phyloP scores from a whole-genome alignment of 2,329 filamentous ascomycete genomes.

The Pseudopithomyces maydicus region DNA sequence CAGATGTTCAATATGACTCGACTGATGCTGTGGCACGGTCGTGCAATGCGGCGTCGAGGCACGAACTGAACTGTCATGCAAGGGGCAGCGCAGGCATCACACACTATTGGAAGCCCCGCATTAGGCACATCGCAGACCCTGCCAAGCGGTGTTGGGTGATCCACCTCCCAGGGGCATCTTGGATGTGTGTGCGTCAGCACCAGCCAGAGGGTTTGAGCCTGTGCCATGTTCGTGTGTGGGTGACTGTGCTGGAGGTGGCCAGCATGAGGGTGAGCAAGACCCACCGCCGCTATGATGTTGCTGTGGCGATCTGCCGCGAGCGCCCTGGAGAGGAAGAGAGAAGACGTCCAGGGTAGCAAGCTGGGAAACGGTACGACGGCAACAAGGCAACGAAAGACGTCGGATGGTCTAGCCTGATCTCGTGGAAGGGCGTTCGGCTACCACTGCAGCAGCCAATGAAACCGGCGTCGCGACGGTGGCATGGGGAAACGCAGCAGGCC shows the following conservation, averaged over 20 bases:
- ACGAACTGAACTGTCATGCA: neutral
- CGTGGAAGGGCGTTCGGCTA: neutral
- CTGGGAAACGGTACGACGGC: neutral
- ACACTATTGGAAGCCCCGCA: slow-evolving; percentile 3
- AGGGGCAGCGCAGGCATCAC: neutral
- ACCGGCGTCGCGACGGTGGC: neutral
- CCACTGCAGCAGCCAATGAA: neutral
- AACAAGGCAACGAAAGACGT: neutral
- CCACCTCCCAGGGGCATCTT: neutral
- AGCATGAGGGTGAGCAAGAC: no score
- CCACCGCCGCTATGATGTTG: no score
- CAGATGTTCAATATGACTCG: no score
- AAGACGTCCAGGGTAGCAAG: no score
- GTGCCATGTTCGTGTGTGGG: no score
- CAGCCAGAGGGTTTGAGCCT: neutral
- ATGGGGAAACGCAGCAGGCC: slow-evolving; percentile 1
- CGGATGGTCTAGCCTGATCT: neutral
- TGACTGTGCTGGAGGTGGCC: no score
- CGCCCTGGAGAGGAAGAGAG: no score
- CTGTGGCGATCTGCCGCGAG: no score
- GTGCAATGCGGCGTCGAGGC: neutral
- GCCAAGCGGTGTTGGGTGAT: neutral
- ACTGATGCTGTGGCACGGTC: neutral
- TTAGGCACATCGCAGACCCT: neutral
- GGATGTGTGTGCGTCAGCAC: neutral